phyloP scores from a whole-genome alignment of 495 filamentous ascomycete genomes.

The Aspergillus avenaceus region DNA sequence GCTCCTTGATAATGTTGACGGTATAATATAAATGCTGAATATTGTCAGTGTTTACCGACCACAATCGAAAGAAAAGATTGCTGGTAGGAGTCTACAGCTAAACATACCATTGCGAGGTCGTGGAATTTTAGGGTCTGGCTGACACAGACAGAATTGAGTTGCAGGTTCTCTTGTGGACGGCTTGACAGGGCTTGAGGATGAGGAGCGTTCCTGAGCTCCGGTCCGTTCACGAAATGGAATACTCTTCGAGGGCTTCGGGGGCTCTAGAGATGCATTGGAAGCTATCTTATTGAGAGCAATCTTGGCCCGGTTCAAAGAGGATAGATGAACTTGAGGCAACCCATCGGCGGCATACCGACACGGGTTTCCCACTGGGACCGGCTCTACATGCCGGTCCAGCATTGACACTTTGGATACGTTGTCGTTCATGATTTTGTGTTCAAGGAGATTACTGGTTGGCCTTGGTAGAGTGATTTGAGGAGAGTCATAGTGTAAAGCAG shows the following conservation, averaged over 20 bases:
- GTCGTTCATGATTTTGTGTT: constrained; percentile 51
- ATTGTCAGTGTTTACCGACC: constrained; percentile 9
- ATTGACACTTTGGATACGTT: constrained; percentile 20
- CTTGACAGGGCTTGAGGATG: constrained; percentile 33
- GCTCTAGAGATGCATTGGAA: constrained; percentile 11
- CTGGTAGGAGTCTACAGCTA: constrained; percentile 14
- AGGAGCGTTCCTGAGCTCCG: constrained; percentile 25
- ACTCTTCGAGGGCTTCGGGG: constrained; percentile 13
- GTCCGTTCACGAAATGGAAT: constrained; percentile 25
- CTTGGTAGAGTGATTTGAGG: constrained; percentile 26
- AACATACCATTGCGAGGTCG: constrained; percentile 88
- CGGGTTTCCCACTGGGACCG: constrained; percentile 6
- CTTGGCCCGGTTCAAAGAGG: constrained; percentile 24
- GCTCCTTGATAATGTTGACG: constrained; percentile 86
- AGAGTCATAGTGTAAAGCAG: constrained; percentile 43
- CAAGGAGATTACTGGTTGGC: constrained; percentile 38
- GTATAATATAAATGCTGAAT: constrained; percentile 92
- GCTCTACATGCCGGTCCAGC: constrained; percentile 12
- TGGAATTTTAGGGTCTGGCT: constrained; percentile 89
- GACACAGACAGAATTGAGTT: constrained; percentile 81
- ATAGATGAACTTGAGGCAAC: constrained; percentile 29
- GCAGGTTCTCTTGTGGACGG: constrained; percentile 29
- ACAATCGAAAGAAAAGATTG: neutral
- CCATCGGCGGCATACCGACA: constrained; percentile 23
- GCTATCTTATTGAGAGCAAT: constrained; percentile 14